Evolutionary conservation across 78 protist genomes (phyloP).

Genomic region (Paulinella micropora): DNA sequence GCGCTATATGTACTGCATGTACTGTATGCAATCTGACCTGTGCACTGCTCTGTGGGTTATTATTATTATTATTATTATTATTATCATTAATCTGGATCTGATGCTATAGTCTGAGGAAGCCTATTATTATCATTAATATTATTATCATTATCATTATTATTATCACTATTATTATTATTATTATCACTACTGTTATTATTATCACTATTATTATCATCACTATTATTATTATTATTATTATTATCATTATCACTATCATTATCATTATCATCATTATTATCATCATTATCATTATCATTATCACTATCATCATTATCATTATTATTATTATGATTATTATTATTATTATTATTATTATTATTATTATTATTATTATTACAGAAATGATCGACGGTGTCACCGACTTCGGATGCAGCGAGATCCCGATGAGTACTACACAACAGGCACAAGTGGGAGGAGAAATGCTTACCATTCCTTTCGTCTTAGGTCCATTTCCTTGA

Average conservation of each 20-base stretch:
- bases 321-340: no score
- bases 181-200: neutral
- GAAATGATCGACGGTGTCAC: no score
- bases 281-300: neutral
- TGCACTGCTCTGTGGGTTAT: neutral
- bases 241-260: neutral
- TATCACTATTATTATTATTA: neutral
- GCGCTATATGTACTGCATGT: no score
- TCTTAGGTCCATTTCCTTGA: no score
- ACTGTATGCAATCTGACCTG: no score
- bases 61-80: neutral
- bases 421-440: no score
- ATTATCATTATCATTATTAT: neutral
- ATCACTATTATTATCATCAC: neutral
- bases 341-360: no score
- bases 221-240: neutral
- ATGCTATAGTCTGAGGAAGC: neutral
- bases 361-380: no score
- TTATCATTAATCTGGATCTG: neutral
- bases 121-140: neutral
- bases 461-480: no score
- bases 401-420: no score
- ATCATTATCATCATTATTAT: neutral
- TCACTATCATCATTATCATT: neutral
- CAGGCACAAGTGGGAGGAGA: no score